Evolutionary conservation across 1,139 yeast species (phyloP), one percentile per base, ranked within the genome.

Genomic region (Suhomyces wounanorum): DNA sequence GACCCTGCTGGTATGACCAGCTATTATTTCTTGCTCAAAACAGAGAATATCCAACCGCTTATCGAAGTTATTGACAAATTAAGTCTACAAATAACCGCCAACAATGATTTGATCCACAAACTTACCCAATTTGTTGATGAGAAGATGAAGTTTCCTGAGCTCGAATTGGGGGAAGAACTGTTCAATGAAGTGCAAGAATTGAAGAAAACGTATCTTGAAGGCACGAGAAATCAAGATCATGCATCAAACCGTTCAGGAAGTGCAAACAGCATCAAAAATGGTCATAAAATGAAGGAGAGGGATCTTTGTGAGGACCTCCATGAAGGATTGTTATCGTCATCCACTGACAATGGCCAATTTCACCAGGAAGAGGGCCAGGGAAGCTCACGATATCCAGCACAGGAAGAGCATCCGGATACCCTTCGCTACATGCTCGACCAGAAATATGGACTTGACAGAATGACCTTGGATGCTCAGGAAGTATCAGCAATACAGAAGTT

Each of bases 11-110:
- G 31, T 6, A 23, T 48, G 38, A 21, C 45, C 39, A 43, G 54
- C 44, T 45, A 50, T 47, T 47, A 50, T 48, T 70, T 65, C 47
- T 60, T 72, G 43, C 62, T 74, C 33, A 73, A 72, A 49, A 73
- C 77, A 8, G 80, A 75, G 52, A 73, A 70, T 51, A 61, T 67
- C 42, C 66, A 66, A 40, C 77, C 78, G 4, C 58, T 75, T 17
- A 38, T 64, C 1, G 61, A 58, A 1, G 53, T 68, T 8, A 54
- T 70, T 0, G 59, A 58, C n/a, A 59, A 62, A 28, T 55, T 75
- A 11, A 52, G 61, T 13, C n/a, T 43, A 0, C 64, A 63, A 39
- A 56, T 75, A 9, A 59, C 58, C 33, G 53, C 60, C 40, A 73
- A 72, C 55, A 71, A 66, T 30, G 47, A 36, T 8, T 52, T 62